These are phyloP conservation scores for Rubroshorea leprosula DNA, from an alignment of 345 rosid genomes.

Conservation along the genomic window DNA sequence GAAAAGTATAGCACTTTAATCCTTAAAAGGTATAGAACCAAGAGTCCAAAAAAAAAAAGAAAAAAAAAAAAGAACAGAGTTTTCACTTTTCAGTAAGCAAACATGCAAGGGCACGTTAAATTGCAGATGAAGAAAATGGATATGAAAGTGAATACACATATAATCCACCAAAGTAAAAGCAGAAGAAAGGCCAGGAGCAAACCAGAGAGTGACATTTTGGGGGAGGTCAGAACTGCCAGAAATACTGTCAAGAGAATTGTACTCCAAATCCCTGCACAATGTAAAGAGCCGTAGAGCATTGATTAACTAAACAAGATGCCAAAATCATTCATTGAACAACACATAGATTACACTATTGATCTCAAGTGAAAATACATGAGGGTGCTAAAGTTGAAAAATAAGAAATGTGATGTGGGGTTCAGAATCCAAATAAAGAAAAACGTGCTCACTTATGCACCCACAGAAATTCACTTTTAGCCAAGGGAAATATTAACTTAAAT, in stretches of 20 bases:
- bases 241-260: constrained; percentile 56
- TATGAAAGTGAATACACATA: constrained; percentile 11
- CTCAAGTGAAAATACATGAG: too few species aligned
- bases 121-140: background rate
- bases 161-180: background rate
- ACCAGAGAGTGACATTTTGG: constrained; percentile 76
- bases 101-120: too few species aligned
- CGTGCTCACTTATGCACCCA: background rate
- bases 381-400: constrained; percentile 2
- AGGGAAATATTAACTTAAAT: background rate
- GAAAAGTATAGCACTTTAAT: too few species aligned
- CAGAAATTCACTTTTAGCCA: background rate
- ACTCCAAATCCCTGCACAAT: constrained; percentile 64
- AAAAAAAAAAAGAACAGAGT: too few species aligned
- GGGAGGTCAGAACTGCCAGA: constrained; percentile 55
- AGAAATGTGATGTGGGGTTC: background rate
- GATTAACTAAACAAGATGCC: too few species aligned
- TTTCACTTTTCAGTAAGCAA: too few species aligned
- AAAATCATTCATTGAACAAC: too few species aligned
- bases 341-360: too few species aligned
- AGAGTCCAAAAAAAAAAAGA: too few species aligned
- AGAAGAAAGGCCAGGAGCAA: constrained; percentile 29
- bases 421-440: background rate
- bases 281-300: too few species aligned
- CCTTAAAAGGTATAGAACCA: too few species aligned